A percentile compares a stretch with the other conserved stretches of the same genome.
phyloP scores from a whole-genome alignment of 352 stramenopile species.

The Blastocystis sp. region DNA sequence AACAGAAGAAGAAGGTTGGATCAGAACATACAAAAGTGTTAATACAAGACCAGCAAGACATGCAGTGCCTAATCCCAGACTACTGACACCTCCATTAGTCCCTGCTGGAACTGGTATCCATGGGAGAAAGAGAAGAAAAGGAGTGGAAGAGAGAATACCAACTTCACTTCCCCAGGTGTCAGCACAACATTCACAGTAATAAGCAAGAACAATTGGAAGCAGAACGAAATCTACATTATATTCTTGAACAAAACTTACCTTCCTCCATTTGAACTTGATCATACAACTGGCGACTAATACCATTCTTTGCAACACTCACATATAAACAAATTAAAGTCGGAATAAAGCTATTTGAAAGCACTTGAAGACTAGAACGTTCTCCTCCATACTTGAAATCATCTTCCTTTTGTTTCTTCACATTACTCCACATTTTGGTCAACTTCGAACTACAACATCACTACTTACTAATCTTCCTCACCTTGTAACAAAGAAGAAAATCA shows the following conservation, averaged over 20 bases:
- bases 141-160: conserved; percentile 33
- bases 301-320: not conserved
- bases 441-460: not conserved
- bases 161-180: conserved; percentile 55
- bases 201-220: conserved; percentile 26
- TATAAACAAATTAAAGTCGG: conserved; percentile 33
- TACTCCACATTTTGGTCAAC: conserved; percentile 42
- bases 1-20: not conserved
- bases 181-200: conserved; percentile 51
- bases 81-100: conserved; percentile 39
- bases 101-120: conserved; percentile 37
- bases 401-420: conserved; percentile 27
- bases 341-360: conserved; percentile 35
- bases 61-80: not conserved
- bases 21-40: not conserved
- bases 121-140: conserved; percentile 17
- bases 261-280: not conserved
- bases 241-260: not conserved
- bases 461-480: not conserved
- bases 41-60: not conserved
- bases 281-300: not conserved
- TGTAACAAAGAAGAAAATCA: conserved; percentile 39
- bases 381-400: conserved; percentile 38
- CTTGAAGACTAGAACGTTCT: not conserved
- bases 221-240: not conserved